phyloP scores from a whole-genome alignment of 495 filamentous ascomycete genomes.

The Poronia punctata region DNA sequence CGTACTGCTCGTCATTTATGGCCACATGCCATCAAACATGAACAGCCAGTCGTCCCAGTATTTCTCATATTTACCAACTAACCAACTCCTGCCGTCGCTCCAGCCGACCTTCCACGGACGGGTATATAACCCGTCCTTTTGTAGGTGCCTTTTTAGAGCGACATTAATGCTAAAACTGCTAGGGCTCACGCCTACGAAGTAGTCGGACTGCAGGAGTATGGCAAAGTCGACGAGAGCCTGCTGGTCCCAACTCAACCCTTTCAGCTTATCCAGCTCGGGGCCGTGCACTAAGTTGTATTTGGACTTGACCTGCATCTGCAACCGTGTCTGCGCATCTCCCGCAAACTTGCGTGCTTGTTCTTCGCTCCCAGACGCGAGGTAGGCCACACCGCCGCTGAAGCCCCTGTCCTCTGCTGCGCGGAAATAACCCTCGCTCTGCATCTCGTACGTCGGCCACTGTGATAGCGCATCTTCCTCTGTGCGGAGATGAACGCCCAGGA shows the following conservation, averaged over 20 bases:
- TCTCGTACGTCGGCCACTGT: conserved; percentile 35
- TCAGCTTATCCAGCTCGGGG: conserved; percentile 15
- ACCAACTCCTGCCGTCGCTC: conserved; percentile 36
- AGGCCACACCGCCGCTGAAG: conserved; percentile 26
- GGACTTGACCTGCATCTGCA: conserved; percentile 22
- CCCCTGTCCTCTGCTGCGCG: conserved; percentile 16
- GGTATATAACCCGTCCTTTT: conserved; percentile 30
- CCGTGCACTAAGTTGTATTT: conserved; percentile 29
- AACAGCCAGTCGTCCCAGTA: conserved; percentile 43
- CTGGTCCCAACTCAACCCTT: conserved; percentile 38
- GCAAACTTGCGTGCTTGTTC: conserved; percentile 28
- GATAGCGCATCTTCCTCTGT: conserved; percentile 36
- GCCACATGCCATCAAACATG: conserved; percentile 42
- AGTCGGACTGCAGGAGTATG: conserved; percentile 31
- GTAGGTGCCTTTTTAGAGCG: conserved; percentile 33
- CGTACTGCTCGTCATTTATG: conserved; percentile 10
- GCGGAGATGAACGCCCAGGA: conserved; percentile 33
- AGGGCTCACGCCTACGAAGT: conserved; percentile 37
- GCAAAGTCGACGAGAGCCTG: conserved; percentile 37
- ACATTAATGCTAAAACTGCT: conserved; percentile 42
- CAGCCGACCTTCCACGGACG: conserved; percentile 35
- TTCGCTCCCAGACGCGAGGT: conserved; percentile 35
- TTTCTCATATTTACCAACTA: conserved; percentile 30
- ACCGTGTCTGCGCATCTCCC: conserved; percentile 11
- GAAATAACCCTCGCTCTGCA: conserved; percentile 32